Base-by-base conservation (phyloP, 2,329 filamentous ascomycete species). In the Tolypocladium sp. region DNA sequence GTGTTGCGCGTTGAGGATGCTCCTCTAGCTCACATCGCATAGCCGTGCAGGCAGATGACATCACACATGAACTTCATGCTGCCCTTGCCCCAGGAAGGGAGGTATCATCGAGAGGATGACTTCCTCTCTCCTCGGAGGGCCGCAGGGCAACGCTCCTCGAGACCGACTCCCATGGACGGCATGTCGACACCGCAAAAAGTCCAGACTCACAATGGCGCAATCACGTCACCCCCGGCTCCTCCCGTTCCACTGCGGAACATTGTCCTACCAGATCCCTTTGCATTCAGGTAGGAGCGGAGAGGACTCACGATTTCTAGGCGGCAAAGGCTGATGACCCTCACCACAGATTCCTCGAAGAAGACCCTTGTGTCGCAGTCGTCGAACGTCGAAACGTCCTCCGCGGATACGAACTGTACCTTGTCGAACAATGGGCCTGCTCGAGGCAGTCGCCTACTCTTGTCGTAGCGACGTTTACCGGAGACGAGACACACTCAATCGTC, bases 371-470 rank as follows among this genome's bases (percentile, higher is more conserved):
- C 4, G 81, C 79, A 3, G 85, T 96, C 9, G 79, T 96, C 63
- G 85, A 92, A 65, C 87, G 88, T 57, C 84, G 85, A 58, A 80
- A 82, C 56, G 78, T 82, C 56, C 81, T 99, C 7, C 77, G 83
- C 61, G 93, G 93, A 64, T 97, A 97, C 74, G 92, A 97, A 72
- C 80, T 93, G 62, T 97, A 97, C 73, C 77, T 97, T 20, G 91
- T 97, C 64, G 94, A 97, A 73, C 94, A 99, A 79, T 99, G 94
- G 94, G 91, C 91, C 7, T 97, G 92, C 73, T 97, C 93, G 15
- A 86, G 94, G 57, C 83, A 86, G 59, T 91, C 95, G 62, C 93
- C 93, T 1, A 97, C 93, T 20, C 90, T 96, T 63, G 84, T 96
- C 56, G 95, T 97, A 64, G 90, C 89, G 49, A 96, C 92, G 3